Evolutionary conservation across 1,284 basidiomycete species (phyloP).

Genomic region (Ustilago loliicola): DNA sequence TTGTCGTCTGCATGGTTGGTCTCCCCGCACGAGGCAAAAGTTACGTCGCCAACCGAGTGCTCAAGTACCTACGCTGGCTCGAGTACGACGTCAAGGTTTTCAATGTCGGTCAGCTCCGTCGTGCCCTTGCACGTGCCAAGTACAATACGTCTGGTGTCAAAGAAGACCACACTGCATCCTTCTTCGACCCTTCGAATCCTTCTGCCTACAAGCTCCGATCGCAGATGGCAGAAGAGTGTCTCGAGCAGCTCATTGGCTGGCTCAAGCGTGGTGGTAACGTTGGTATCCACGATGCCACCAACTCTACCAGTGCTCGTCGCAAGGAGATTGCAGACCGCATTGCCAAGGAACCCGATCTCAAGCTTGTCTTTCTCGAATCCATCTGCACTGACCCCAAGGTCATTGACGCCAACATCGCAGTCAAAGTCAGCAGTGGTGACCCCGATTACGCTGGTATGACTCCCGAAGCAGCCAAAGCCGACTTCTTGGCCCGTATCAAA

Average conservation of each 20-base stretch:
- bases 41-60: conserved; percentile 69
- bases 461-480: conserved; percentile 83
- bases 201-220: conserved; percentile 85
- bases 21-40: conserved; percentile 69
- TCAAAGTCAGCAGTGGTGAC: conserved; percentile 95
- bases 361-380: conserved; percentile 93
- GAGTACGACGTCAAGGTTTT: conserved; percentile 99
- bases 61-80: conserved; percentile 78
- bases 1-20: conserved; percentile 94
- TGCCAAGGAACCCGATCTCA: conserved; percentile 88
- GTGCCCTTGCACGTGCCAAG: conserved; percentile 84
- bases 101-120: conserved; percentile 95
- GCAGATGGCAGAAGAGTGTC: conserved; percentile 86
- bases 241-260: conserved; percentile 96
- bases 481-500: conserved; percentile 90
- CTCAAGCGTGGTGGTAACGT: conserved; percentile 92
- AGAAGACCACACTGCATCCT: conserved; percentile 90
- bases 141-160: conserved; percentile 78
- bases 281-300: conserved; percentile 97
- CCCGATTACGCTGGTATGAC: conserved; percentile 95
- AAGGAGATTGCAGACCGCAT: conserved; percentile 83
- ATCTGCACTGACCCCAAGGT: conserved; percentile 92
- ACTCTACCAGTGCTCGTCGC: conserved; percentile 85
- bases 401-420: conserved; percentile 93
- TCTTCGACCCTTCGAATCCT: conserved; percentile 89